Base-by-base conservation (phyloP, 1,284 basidiomycete genomes). In the Mycena sp. region DNA sequence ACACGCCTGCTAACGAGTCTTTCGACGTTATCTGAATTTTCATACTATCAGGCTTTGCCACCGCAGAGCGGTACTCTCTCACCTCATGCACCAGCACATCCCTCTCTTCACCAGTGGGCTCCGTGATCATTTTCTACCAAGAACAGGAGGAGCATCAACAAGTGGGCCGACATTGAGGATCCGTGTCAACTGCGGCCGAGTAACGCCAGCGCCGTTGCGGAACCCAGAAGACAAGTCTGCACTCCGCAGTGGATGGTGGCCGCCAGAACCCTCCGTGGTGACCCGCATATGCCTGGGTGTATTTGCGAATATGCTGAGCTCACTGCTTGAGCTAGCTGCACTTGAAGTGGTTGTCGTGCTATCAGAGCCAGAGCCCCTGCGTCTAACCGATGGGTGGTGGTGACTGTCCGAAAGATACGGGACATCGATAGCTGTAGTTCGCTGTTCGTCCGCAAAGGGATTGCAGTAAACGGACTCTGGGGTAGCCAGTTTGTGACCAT, bases 1-100 rank as follows among this genome's bases (percentile, higher is more conserved):
- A 89, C 21, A 98, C 90, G 16, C 93, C 91, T 16, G 93, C 87
- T 17, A 97, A 79, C 3, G 94, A 92, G 72, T 98, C 95, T 21
- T 82, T 83, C 5, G 87, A 80, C 58, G 81, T 78, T 32, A 97
- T 82, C 94, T 93, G 64, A 5, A 41, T 19, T 6, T n/a, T n/a
- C n/a, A n/a, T n/a, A 21, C 21, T 19, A 25, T 44, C 41, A 58
- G n/a, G 40, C 41, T 41, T 38, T 21, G 17, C 45, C 21, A 55
- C 19, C 43, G 41, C 37, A 26, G 41, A 40, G 32, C n/a, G 44
- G 19, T 6, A 37, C 30, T 19, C 19, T 61, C 75, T 40, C 67
- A 87, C 87, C 74, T 86, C 76, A 71, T 89, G 87, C 3, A 87
- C 80, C 41, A 88, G 75, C 19, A 88, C 86, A 23, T 83, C 77